Percentiles rank a stretch among this genome's conserved stretches.
Conservation (phyloP, 345 rosid species). For the Aquilaria yunnanensis region DNA sequence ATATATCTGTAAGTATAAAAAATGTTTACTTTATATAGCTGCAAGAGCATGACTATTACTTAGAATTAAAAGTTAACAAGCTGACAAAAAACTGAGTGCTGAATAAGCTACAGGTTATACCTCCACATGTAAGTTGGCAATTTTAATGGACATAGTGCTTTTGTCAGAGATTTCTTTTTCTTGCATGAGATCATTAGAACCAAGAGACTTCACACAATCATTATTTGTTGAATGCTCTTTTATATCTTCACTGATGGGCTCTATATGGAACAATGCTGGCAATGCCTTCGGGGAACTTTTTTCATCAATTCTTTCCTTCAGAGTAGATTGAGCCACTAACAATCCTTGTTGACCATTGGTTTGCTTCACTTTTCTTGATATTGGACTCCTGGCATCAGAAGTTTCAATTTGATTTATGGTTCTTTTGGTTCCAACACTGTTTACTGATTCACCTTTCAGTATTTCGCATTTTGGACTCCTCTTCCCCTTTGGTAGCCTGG, state of each 20-base stretch:
- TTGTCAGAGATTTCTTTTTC: slow-evolving; percentile 13
- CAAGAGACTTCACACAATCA: slow-evolving; percentile 13
- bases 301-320: slow-evolving; percentile 21
- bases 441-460: slow-evolving; percentile 17
- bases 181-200: slow-evolving; percentile 4
- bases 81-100: not conserved
- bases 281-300: slow-evolving; percentile 15
- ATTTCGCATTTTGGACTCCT: slow-evolving; percentile 42
- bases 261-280: slow-evolving; percentile 16
- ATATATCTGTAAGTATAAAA: not conserved
- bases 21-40: not conserved
- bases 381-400: slow-evolving; percentile 14
- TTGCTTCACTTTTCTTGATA: slow-evolving; percentile 16
- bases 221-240: slow-evolving; percentile 15
- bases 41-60: not conserved
- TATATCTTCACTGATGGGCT: slow-evolving; percentile 16
- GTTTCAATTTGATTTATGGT: slow-evolving; percentile 19
- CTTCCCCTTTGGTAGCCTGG: slow-evolving; percentile 32
- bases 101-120: slow-evolving; percentile 25
- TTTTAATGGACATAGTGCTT: slow-evolving; percentile 14
- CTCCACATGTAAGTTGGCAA: slow-evolving; percentile 17
- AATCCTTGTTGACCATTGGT: slow-evolving; percentile 16
- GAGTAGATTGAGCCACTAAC: slow-evolving; percentile 14
- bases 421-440: slow-evolving; percentile 30
- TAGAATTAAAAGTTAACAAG: not conserved